Base-by-base conservation (phyloP, 371 early-diverging fungal genomes). In the Entomophthora muscae region DNA sequence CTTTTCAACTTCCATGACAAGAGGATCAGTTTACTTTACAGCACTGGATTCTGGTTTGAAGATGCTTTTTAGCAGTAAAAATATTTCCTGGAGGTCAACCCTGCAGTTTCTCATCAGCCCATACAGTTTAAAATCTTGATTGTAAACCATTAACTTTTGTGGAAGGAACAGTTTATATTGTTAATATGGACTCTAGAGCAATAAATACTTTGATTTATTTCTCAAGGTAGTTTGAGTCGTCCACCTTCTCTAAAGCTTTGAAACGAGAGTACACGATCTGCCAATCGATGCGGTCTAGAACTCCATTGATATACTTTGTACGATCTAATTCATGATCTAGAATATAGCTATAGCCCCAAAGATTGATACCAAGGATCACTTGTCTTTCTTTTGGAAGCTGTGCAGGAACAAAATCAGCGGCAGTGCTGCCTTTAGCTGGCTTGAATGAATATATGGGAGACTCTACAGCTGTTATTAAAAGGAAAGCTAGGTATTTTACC, bases 241-340 rank as follows among this genome's bases (percentile, higher is more conserved):
- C n/a, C n/a, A n/a, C n/a, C n/a, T n/a, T n/a, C n/a, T 42, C 17
- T 42, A 42, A 22, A 33, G 13, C 24, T 33, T 61, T 31, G 42
- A 61, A 61, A 21, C 30, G 31, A 7, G 26, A 29, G 27, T 29
- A 61, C 7, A 30, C 27, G 3, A 30, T 3, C 10, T 51, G 23
- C 61, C 61, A 61, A 51, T 61, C 61, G 7, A 33, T 12, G 17
- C 23, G 32, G 12, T 61, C 24, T 30, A 61, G 31, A 17, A 30
- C 17, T 3, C 42, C 42, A 13, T 61, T 30, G 10, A 61, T 30
- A 61, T 61, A 61, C 10, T 21, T 17, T n/a, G 23, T 23, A n/a
- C 42, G 31, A 22, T 61, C 61, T 42, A 61, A 51, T 10, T 42
- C 61, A 61, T 61, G 61, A 61, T 61, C 61, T 30, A 61, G 31